Percentiles rank a stretch among this genome's conserved stretches.
These are phyloP conservation scores for Marchantia paleacea DNA, from an alignment of 225 moss, liverwort and hornwort genomes.

Conservation along the genomic window DNA sequence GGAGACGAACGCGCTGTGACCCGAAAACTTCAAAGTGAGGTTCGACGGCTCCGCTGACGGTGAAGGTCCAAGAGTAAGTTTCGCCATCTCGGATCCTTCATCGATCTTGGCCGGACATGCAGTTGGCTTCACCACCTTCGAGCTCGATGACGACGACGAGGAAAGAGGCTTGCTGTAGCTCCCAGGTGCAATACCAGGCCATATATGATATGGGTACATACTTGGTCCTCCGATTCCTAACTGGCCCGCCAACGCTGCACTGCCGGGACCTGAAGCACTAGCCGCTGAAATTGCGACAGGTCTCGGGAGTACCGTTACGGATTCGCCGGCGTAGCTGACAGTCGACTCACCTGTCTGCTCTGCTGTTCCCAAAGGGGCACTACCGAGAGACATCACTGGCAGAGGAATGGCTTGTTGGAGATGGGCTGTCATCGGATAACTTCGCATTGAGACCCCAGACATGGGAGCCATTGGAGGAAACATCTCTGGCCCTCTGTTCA, in stretches of 20 bases:
- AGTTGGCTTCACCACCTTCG: constrained; percentile 86
- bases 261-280: constrained; percentile 38
- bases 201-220: constrained; percentile 63
- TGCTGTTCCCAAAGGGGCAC: constrained; percentile 42
- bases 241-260: constrained; percentile 42
- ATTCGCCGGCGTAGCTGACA: constrained; percentile 56
- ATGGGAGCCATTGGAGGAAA: constrained; percentile 56
- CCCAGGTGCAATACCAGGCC: constrained; percentile 63
- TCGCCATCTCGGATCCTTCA: constrained; percentile 91
- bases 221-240: constrained; percentile 41
- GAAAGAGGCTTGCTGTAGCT: constrained; percentile 52
- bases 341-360: constrained; percentile 67
- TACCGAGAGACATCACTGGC: constrained; percentile 69
- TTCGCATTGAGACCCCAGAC: constrained; percentile 59
- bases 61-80: constrained; percentile 77
- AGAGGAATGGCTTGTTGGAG: constrained; percentile 63
- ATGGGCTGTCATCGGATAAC: constrained; percentile 59
- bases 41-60: constrained; percentile 75
- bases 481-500: constrained; percentile 37
- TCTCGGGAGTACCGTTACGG: constrained; percentile 58
- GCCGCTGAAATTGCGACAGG: constrained; percentile 59
- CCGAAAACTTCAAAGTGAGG: constrained; percentile 84
- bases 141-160: constrained; percentile 48
- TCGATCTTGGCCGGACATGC: constrained; percentile 74
- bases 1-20: constrained; percentile 85